Conservation (phyloP, 2,329 filamentous ascomycete genomes). For the Colletotrichum somersetense region DNA sequence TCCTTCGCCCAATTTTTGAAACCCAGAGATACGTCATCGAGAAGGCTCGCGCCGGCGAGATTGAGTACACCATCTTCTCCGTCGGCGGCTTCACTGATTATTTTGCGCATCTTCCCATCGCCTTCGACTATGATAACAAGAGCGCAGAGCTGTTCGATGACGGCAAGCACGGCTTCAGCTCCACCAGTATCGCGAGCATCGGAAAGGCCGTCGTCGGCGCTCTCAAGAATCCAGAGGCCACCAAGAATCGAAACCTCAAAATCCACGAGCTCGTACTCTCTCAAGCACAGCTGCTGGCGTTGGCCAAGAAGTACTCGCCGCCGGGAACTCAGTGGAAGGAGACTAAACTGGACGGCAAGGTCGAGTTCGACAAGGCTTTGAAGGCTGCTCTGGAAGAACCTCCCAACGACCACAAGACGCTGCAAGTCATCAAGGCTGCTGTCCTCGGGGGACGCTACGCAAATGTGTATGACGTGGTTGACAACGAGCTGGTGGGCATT, state of each 20-base stretch:
- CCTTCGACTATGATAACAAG: conserved; percentile 29
- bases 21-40: conserved; percentile 56
- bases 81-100: conserved; percentile 72
- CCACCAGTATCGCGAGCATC: conserved; percentile 60
- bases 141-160: conserved; percentile 61
- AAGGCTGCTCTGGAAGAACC: conserved; percentile 5
- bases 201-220: conserved; percentile 61
- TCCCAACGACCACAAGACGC: neutral
- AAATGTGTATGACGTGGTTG: conserved; percentile 4
- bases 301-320: conserved; percentile 44
- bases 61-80: conserved; percentile 68
- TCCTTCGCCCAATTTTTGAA: conserved; percentile 65
- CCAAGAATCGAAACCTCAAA: conserved; percentile 66
- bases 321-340: conserved; percentile 32
- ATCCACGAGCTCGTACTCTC: conserved; percentile 63
- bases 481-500: conserved; percentile 27
- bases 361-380: neutral
- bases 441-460: conserved; percentile 13
- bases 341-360: conserved; percentile 12
- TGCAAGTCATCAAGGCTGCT: conserved; percentile 10
- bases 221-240: conserved; percentile 59
- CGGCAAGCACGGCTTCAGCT: conserved; percentile 60
- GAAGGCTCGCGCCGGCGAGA: conserved; percentile 53
- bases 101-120: conserved; percentile 51
- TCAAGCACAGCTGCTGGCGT: conserved; percentile 62